Evolutionary conservation across 306 rosid species (phyloP).

Genomic region (Canavalia ensiformis): DNA sequence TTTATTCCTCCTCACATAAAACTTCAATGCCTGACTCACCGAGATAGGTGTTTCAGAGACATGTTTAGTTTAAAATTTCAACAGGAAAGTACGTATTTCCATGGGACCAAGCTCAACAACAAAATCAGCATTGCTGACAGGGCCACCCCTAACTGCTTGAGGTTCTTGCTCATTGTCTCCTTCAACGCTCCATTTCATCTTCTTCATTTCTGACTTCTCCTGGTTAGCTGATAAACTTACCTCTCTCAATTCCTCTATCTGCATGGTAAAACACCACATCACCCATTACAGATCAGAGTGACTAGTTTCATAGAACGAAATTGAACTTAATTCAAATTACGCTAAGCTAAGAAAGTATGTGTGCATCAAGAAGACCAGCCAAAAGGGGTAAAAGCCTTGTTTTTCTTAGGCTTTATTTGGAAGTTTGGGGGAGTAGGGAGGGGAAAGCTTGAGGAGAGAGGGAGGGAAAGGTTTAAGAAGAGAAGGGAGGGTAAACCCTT

Average conservation of each 20-base stretch:
- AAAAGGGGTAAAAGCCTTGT: neutral
- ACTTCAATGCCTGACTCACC: too few species aligned
- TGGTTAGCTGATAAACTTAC: slow-evolving; percentile 79
- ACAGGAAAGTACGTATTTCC: slow-evolving; percentile 80
- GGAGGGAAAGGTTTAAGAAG: too few species aligned
- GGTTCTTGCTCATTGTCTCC: slow-evolving; percentile 52
- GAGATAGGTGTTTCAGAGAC: neutral
- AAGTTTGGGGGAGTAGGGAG: too few species aligned
- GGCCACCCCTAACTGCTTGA: slow-evolving; percentile 59
- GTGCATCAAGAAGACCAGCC: neutral
- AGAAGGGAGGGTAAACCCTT: too few species aligned
- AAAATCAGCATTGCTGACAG: slow-evolving; percentile 50
- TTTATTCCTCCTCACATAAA: too few species aligned
- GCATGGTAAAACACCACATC: slow-evolving; percentile 36
- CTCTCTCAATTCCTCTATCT: slow-evolving; percentile 72
- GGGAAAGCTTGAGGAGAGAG: too few species aligned
- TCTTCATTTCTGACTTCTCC: slow-evolving; percentile 73
- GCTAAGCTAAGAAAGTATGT: slow-evolving; percentile 11
- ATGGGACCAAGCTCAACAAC: slow-evolving; percentile 85
- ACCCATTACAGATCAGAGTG: neutral
- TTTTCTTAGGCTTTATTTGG: neutral
- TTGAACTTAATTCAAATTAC: neutral
- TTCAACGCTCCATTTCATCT: slow-evolving; percentile 70
- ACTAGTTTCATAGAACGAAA: neutral
- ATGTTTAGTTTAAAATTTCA: slow-evolving; percentile 57